Percentiles rank a stretch among this genome's conserved stretches.
Conservation (phyloP, 805 yeast species). For the Nakazawaea ishiwadae region DNA sequence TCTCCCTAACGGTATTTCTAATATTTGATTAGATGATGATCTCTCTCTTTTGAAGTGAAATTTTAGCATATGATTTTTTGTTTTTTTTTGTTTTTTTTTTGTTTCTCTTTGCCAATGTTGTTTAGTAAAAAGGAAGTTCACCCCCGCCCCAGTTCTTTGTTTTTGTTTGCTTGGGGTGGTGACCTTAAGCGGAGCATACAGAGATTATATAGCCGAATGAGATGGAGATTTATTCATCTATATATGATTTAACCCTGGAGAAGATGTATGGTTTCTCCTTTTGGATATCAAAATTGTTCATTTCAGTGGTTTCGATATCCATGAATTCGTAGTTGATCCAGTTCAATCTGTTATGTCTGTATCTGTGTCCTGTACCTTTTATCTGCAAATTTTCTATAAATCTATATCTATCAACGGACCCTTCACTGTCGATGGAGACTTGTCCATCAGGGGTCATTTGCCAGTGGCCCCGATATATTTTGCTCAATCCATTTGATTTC, state of each 20-base stretch:
- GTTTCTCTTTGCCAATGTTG: too few species aligned
- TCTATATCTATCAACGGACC: constrained; percentile 54
- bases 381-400: constrained; percentile 64
- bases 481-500: constrained; percentile 27
- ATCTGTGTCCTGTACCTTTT: constrained; percentile 49
- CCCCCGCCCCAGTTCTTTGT: too few species aligned
- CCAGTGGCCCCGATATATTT: constrained; percentile 53
- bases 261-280: constrained; percentile 82
- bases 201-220: neutral
- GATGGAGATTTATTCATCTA: neutral
- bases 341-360: constrained; percentile 61
- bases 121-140: too few species aligned
- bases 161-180: too few species aligned
- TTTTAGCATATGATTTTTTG: too few species aligned
- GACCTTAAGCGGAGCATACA: neutral
- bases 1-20: too few species aligned
- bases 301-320: constrained; percentile 49
- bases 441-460: constrained; percentile 46
- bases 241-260: constrained; percentile 51
- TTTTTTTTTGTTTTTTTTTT: too few species aligned
- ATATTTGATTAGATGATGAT: too few species aligned
- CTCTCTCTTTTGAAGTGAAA: too few species aligned
- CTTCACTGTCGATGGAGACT: constrained; percentile 47
- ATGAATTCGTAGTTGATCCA: constrained; percentile 66
- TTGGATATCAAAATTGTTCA: constrained; percentile 49